Evolutionary conservation across 2,329 filamentous ascomycete genomes (phyloP), one percentile per base, ranked within the genome.

Genomic region (Botrytis byssoidea): DNA sequence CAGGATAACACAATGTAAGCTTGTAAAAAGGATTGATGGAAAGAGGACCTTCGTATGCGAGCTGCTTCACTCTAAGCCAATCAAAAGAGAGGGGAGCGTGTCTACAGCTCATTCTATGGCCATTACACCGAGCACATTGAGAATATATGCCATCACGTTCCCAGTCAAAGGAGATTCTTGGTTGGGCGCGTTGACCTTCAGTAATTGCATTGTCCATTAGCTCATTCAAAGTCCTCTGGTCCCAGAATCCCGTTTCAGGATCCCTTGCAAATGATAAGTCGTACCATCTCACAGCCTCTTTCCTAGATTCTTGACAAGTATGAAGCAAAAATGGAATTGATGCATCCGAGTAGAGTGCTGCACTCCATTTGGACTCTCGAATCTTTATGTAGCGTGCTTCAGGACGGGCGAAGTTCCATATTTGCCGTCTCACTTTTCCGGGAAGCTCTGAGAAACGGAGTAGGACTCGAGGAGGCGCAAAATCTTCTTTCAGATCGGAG

Each of bases 131-230:
- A 7, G 60, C 42, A 40, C 59, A 71, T 55, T 63, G 42, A 5
- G 59, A 64, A 25, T 64, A 71, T 12, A 64, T 5, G 4, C 69
- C 69, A 64, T 71, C 69, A 29, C 44, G 57, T 10, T 64, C 59
- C 59, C 59, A 65, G 40, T 64, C 59, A 42, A 64, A 71, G 35
- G 55, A 71, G 5, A 71, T 71, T 3, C 12, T 60, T 4, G 22
- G 25, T 40, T 64, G 12, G n/a, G n/a, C n/a, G 35, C 60, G 20
- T 42, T 42, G 48, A 59, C 37, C n/a, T n/a, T 46, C 3, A 12
- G 29, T 63, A 6, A 68, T 44, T 25, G n/a, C 44, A 16, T 37
- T 20, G 22, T 71, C 25, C 65, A 57, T 64, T 2, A 40, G 29
- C n/a, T 37, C 3, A 12, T 22, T 55, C 6, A 51, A 29, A 6